These are phyloP conservation scores for Oenanthe sinensis DNA, from an alignment of 129 eudicot species.

Conservation along the genomic window DNA sequence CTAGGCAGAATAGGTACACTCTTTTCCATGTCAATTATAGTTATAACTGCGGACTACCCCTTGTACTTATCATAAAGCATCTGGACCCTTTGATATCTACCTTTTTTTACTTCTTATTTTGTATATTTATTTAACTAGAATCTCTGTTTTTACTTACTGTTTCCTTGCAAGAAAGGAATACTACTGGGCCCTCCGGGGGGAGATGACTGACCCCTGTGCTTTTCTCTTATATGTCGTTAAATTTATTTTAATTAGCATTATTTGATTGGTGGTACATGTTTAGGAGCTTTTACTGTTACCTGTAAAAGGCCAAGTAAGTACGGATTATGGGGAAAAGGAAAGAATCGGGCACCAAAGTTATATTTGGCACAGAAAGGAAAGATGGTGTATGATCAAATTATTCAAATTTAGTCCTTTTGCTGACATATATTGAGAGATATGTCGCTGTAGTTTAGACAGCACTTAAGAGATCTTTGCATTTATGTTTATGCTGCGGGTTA, in stretches of 20 bases:
- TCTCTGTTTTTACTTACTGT: background rate
- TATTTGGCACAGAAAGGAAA: background rate
- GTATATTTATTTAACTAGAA: background rate
- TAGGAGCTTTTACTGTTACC: background rate
- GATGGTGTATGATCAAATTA: background rate
- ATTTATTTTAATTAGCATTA: background rate
- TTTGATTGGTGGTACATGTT: background rate
- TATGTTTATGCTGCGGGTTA: background rate
- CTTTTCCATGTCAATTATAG: background rate
- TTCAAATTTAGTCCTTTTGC: background rate
- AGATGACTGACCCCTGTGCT: background rate
- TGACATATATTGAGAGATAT: background rate
- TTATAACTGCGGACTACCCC: background rate
- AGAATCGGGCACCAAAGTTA: background rate
- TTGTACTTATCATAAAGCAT: background rate
- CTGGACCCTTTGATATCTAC: background rate
- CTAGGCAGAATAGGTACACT: slow-evolving; percentile 5
- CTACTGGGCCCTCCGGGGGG: background rate
- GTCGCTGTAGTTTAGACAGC: background rate
- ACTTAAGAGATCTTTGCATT: background rate
- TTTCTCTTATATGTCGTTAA: background rate
- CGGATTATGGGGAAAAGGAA: background rate
- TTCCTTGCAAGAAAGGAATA: background rate
- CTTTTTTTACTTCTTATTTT: background rate
- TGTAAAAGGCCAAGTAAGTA: background rate